Evolutionary conservation across 2,329 filamentous ascomycete genomes (phyloP).

Genomic region (Beauveria scarabaeidicola): DNA sequence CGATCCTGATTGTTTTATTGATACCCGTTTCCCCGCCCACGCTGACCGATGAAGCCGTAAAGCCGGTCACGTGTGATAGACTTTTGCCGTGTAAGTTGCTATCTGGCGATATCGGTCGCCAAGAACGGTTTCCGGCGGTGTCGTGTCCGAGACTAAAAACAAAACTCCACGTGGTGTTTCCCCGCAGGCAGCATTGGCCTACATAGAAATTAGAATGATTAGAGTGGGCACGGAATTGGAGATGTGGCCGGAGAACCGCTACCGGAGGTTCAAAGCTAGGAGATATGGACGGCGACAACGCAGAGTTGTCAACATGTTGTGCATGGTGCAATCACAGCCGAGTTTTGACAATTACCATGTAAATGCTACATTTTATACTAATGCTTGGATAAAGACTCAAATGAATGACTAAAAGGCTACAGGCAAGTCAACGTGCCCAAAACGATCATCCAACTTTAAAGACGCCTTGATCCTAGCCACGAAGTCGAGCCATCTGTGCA

Average conservation of each 20-base stretch:
- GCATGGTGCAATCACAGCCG: too few relatives aligned
- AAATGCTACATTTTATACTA: too few relatives aligned
- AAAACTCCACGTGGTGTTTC: not conserved
- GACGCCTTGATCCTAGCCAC: not conserved
- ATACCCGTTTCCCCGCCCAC: not conserved
- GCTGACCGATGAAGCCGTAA: not conserved
- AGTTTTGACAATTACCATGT: too few relatives aligned
- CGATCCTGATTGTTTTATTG: not conserved
- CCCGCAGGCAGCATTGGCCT: not conserved
- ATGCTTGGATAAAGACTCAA: too few relatives aligned
- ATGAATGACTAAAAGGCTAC: too few relatives aligned
- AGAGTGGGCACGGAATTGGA: not conserved
- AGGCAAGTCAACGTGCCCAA: too few relatives aligned
- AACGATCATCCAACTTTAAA: not conserved
- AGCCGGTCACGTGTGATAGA: slow-evolving; percentile 9
- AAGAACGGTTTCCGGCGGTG: slow-evolving; percentile 1
- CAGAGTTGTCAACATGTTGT: not conserved
- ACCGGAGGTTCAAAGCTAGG: not conserved
- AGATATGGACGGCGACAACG: too few relatives aligned
- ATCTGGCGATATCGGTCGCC: slow-evolving; percentile 6
- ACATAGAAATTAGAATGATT: not conserved
- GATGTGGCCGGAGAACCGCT: not conserved
- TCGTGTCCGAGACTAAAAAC: not conserved
- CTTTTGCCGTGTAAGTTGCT: not conserved
- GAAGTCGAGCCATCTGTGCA: slow-evolving; percentile 10